A percentile compares a stretch with the other conserved stretches of the same genome.
These are phyloP conservation scores for Diaporthe destruens DNA, from an alignment of 2,329 filamentous ascomycete genomes.

Conservation along the genomic window DNA sequence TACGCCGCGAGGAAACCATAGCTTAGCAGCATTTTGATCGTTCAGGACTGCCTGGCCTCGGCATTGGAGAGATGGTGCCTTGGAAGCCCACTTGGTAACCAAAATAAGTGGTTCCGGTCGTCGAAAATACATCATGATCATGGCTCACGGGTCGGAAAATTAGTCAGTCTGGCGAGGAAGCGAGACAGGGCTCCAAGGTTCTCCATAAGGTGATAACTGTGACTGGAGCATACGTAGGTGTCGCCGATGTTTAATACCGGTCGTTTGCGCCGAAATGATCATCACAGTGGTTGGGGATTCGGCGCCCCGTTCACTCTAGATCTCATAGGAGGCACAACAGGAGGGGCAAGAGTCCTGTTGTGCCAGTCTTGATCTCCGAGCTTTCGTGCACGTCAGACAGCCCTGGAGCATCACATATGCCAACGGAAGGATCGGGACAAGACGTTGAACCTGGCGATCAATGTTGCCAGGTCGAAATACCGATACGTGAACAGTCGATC, in stretches of 20 bases:
- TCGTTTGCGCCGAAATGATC: neutral
- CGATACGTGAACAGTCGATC: neutral
- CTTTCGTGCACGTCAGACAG: neutral
- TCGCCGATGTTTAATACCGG: slow-evolving; percentile 1
- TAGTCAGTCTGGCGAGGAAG: neutral
- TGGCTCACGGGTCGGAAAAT: neutral
- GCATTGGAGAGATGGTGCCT: neutral
- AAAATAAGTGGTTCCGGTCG: neutral
- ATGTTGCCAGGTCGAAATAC: neutral
- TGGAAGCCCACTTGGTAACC: neutral
- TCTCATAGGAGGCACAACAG: neutral
- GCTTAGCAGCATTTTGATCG: neutral
- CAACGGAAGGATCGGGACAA: neutral
- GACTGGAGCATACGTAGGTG: neutral
- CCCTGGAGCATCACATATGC: neutral
- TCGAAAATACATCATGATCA: neutral
- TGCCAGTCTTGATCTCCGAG: neutral
- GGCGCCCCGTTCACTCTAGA: neutral
- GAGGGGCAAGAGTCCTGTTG: neutral
- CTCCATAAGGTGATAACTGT: slow-evolving; percentile 15
- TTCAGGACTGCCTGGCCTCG: no score
- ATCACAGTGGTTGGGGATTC: neutral
- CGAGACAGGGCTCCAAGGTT: neutral
- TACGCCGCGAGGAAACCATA: neutral
- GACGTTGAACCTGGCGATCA: no score